phyloP scores from a whole-genome alignment of 148 eudicot genomes.

The Tetragonia tetragonoides region DNA sequence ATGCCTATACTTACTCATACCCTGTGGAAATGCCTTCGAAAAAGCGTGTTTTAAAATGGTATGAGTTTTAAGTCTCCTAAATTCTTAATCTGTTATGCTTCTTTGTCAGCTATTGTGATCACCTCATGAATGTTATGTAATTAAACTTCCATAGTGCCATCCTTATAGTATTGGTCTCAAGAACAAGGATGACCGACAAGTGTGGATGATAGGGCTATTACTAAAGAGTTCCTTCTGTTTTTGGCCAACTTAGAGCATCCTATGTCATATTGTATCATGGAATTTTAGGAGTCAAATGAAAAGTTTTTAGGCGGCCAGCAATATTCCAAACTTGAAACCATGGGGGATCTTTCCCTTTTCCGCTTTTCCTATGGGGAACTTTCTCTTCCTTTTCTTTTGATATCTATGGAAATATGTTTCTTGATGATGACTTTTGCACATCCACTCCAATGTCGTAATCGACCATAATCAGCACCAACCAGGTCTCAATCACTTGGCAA shows the following conservation, averaged over 20 bases:
- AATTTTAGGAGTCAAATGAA: neutral
- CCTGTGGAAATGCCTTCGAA: slow-evolving; percentile 64
- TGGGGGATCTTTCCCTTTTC: neutral
- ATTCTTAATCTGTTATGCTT: neutral
- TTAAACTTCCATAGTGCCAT: neutral
- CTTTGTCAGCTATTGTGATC: neutral
- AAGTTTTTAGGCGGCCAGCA: neutral
- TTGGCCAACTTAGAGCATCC: neutral
- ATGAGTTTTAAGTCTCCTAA: slow-evolving; percentile 13
- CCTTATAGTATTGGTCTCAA: neutral
- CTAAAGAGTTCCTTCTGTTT: neutral
- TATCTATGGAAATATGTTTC: neutral
- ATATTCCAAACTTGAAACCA: neutral
- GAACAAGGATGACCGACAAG: neutral
- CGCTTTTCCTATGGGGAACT: too few species aligned
- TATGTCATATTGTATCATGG: neutral
- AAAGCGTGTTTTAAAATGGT: slow-evolving; percentile 77
- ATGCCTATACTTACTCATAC: slow-evolving; percentile 71
- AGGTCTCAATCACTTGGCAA: neutral
- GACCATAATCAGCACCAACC: neutral
- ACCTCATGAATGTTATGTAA: neutral
- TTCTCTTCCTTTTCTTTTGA: too few species aligned
- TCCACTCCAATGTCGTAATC: neutral
- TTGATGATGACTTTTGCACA: slow-evolving; percentile 5
- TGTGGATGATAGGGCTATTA: neutral